These are phyloP conservation scores for Plenodomus biglobosus DNA, from an alignment of 2,329 filamentous ascomycete species.

Conservation along the genomic window DNA sequence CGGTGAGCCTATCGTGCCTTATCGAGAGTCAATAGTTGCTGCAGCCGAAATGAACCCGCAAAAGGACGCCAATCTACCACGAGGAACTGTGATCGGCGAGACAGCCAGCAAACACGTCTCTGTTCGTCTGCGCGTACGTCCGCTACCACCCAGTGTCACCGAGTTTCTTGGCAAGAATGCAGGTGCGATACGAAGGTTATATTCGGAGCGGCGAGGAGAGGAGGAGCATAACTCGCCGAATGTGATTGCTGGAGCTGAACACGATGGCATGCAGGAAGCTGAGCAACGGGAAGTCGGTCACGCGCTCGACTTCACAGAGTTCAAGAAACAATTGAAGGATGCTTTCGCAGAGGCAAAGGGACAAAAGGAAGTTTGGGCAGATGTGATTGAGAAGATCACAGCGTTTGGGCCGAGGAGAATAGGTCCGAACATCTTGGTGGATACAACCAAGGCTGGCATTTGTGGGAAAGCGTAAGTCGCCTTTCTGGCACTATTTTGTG, in stretches of 20 bases:
- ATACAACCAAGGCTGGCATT: conserved; percentile 71
- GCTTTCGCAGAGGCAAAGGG: conserved; percentile 72
- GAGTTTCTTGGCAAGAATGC: conserved; percentile 83
- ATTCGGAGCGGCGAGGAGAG: conserved; percentile 66
- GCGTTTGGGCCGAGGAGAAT: conserved; percentile 84
- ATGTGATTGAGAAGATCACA: conserved; percentile 76
- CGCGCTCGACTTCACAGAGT: conserved; percentile 70
- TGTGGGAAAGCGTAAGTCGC: conserved; percentile 70
- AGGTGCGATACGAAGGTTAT: conserved; percentile 75
- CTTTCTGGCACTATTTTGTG: background rate
- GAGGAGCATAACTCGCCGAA: conserved; percentile 43
- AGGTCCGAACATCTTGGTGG: conserved; percentile 87
- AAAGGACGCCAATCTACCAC: conserved; percentile 79
- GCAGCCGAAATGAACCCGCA: conserved; percentile 91
- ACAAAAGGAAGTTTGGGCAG: conserved; percentile 74
- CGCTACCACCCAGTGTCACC: conserved; percentile 75
- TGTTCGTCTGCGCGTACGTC: conserved; percentile 73
- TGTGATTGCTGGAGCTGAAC: conserved; percentile 55
- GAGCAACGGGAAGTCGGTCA: conserved; percentile 61
- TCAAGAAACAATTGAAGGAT: conserved; percentile 70
- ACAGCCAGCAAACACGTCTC: conserved; percentile 86
- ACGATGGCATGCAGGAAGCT: conserved; percentile 48
- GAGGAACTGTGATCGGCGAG: conserved; percentile 73
- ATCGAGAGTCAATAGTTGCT: conserved; percentile 85
- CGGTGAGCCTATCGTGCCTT: conserved; percentile 92